Base-by-base conservation (phyloP, 176 grass and related monocot species). In the Saccharum spontaneum region DNA sequence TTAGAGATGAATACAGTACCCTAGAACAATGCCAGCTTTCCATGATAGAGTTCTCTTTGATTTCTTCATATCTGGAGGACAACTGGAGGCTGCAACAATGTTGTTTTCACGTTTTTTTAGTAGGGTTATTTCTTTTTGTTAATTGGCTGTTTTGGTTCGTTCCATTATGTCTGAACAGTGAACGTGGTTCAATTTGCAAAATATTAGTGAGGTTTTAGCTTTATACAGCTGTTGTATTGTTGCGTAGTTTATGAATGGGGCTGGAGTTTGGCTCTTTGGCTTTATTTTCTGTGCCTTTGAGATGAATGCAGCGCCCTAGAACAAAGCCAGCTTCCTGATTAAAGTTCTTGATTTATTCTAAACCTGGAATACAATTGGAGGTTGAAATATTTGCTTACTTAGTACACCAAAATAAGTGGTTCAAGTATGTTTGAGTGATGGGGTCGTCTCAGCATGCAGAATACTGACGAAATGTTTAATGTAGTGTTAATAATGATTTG, bases 181-280 rank as follows among this genome's bases (percentile, higher is more conserved):
- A 12, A 23, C 0, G 22, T 37, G 11, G 31, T 31, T 48, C 13
- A 37, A 0, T 40, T 40, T 40, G 52, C 5, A 8, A 40, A 26
- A 24, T 62, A 17, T 37, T 1, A 8, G 1, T 60, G 22, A 41
- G 3, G 22, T 23, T 15, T 14, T 16, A 18, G n/a, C 22, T 34
- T 3, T 20, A n/a, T 55, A 4, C 6, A 10, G 2, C 23, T 30
- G 7, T 41, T 62, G 22, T 78, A 6, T 75, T 31, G 33, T 4
- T 28, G 0, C 1, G 4, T 45, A 11, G 59, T 30, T 44, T 64
- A 18, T 60, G 17, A 83, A 41, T 54, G 87, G 94, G 91, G 79
- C 94, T 94, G 87, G 39, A 92, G 91, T 94, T 97, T 94, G 88
- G 31, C 94, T 97, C 89, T 85, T 83, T 81, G 87, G 94, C 89